phyloP scores from a whole-genome alignment of 2,329 filamentous ascomycete species.

The Beauveria asiatica region DNA sequence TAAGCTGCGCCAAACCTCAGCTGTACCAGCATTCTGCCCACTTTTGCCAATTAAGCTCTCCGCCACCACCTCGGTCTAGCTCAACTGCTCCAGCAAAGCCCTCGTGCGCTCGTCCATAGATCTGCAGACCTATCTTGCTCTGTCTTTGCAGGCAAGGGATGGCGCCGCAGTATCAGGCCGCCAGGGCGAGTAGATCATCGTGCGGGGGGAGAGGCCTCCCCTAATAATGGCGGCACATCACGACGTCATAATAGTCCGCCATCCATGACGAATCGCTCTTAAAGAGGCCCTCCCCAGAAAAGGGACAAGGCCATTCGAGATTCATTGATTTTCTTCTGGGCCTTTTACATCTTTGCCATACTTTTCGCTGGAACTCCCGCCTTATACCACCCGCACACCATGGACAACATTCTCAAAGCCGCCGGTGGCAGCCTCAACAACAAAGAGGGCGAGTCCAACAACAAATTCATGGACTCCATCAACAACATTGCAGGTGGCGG shows the following conservation, averaged over 20 bases:
- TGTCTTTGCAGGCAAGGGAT: background rate
- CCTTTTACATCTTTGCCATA: background rate
- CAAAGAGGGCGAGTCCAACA: background rate
- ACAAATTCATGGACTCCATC: background rate
- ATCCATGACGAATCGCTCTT: background rate
- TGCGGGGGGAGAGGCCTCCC: background rate
- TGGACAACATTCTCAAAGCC: conserved; percentile 1
- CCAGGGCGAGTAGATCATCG: background rate
- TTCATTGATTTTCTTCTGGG: background rate
- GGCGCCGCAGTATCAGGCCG: background rate
- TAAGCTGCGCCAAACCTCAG: background rate
- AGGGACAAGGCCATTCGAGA: rapidly evolving
- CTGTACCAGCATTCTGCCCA: background rate
- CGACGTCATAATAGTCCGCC: background rate
- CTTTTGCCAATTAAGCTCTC: background rate
- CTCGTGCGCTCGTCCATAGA: background rate
- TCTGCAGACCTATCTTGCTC: background rate
- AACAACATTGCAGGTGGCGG: conserved; percentile 7
- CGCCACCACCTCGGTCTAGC: background rate
- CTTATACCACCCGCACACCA: background rate
- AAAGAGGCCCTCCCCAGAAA: background rate
- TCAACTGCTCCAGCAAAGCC: background rate
- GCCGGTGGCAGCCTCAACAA: background rate
- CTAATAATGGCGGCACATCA: background rate
- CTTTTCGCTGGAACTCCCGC: background rate